Conservation (phyloP, 495 filamentous ascomycete genomes). For the Elasticomyces elasticus region DNA sequence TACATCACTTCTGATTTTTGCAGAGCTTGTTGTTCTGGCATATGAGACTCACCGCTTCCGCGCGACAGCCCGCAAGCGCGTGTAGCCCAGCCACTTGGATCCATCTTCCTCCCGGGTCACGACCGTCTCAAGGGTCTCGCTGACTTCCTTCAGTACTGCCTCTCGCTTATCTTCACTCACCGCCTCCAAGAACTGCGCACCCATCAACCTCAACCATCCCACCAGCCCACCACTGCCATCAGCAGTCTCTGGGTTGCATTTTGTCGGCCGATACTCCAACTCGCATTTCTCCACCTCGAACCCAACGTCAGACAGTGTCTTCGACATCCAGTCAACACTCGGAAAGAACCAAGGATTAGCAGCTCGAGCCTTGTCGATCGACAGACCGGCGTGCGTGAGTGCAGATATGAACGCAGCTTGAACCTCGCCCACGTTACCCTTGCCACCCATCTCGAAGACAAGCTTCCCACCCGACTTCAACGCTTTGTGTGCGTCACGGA, state of each 20-base stretch:
- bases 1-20: too few relatives aligned
- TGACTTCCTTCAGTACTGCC: constrained; percentile 45
- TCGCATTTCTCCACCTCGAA: constrained; percentile 54
- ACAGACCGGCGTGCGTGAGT: constrained; percentile 44
- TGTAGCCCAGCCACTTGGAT: constrained; percentile 56
- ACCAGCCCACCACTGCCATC: constrained; percentile 46
- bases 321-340: constrained; percentile 45
- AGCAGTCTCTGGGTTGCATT: constrained; percentile 40
- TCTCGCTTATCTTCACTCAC: constrained; percentile 44
- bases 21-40: too few relatives aligned
- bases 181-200: constrained; percentile 44
- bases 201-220: constrained; percentile 63
- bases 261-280: constrained; percentile 56
- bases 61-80: constrained; percentile 57
- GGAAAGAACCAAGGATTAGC: constrained; percentile 67
- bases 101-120: constrained; percentile 45
- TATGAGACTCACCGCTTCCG: constrained; percentile 35
- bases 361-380: constrained; percentile 38
- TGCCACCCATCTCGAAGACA: constrained; percentile 64
- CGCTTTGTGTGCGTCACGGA: constrained; percentile 39
- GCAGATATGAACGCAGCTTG: constrained; percentile 46
- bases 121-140: constrained; percentile 44
- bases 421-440: constrained; percentile 60
- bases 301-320: constrained; percentile 44
- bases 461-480: constrained; percentile 51